Evolutionary conservation across 108 stramenopile genomes (phyloP).

Genomic region (Parmales sp.): DNA sequence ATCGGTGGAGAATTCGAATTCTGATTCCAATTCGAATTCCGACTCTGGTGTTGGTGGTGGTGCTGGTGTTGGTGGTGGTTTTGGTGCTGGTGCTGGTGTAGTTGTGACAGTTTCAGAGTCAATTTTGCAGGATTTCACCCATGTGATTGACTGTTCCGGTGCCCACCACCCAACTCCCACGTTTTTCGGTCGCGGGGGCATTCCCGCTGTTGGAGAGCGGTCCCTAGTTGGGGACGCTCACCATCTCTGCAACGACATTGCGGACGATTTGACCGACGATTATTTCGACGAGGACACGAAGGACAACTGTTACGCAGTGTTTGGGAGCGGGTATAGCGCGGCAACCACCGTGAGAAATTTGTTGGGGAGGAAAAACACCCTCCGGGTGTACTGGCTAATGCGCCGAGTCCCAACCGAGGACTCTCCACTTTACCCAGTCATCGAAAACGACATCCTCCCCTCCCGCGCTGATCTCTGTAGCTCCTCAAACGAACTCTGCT

Average conservation of each 20-base stretch:
- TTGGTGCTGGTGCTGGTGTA: no score
- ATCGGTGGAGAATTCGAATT: no score
- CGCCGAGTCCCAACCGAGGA: not conserved
- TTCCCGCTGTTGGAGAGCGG: not conserved
- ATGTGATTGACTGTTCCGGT: slow-evolving; percentile 4
- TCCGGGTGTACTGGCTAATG: no score
- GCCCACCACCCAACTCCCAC: not conserved
- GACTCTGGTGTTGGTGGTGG: no score
- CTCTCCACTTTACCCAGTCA: not conserved
- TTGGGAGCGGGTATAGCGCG: not conserved
- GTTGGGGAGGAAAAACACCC: not conserved
- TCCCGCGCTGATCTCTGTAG: not conserved
- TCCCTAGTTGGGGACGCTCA: not conserved
- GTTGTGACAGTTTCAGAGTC: no score
- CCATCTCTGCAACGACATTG: not conserved
- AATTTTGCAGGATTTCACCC: not conserved
- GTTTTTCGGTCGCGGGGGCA: not conserved
- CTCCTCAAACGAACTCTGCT: not conserved
- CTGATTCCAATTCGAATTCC: no score
- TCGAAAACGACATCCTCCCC: not conserved
- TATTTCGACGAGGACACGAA: not conserved
- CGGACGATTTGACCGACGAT: not conserved
- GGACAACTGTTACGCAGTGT: not conserved
- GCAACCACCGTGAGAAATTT: not conserved
- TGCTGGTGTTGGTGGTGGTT: no score